These are phyloP conservation scores for Myrmaecium sp. DNA, from an alignment of 2,329 filamentous ascomycete species.

Conservation along the genomic window DNA sequence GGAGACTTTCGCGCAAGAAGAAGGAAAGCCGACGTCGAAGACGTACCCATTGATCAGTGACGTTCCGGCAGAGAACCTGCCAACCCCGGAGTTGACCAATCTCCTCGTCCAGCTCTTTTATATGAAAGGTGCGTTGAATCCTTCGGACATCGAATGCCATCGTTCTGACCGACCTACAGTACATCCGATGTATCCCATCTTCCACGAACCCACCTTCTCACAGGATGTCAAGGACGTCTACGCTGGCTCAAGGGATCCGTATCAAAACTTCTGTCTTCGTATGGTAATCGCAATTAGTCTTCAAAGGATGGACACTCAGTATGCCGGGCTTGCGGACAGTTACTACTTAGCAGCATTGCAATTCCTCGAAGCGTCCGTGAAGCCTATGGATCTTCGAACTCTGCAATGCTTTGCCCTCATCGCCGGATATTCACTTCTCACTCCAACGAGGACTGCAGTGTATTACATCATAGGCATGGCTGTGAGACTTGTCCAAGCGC, in stretches of 20 bases:
- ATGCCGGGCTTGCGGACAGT: conserved; percentile 84
- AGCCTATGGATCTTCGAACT: conserved; percentile 77
- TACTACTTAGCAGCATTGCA: conserved; percentile 86
- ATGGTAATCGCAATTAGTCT: conserved; percentile 92
- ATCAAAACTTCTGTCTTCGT: conserved; percentile 73
- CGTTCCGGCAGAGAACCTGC: conserved; percentile 59
- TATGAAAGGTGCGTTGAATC: conserved; percentile 48
- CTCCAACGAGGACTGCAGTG: conserved; percentile 77
- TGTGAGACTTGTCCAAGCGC: conserved; percentile 71
- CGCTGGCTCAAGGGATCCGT: conserved; percentile 55
- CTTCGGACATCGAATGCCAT: conserved; percentile 1
- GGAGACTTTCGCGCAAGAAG: conserved; percentile 51
- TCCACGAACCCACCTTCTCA: conserved; percentile 69
- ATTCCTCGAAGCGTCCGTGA: conserved; percentile 65
- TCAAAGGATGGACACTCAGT: conserved; percentile 77
- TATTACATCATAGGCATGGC: conserved; percentile 89
- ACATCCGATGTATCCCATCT: conserved; percentile 70
- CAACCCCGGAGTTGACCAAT: conserved; percentile 56
- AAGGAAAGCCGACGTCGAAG: conserved; percentile 51
- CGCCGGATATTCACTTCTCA: conserved; percentile 80
- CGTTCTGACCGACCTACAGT: conserved; percentile 31
- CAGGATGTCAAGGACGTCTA: conserved; percentile 70
- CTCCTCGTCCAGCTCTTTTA: conserved; percentile 72
- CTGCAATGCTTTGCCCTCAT: conserved; percentile 80
- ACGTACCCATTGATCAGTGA: conserved; percentile 83